Percentiles rank a stretch among this genome's conserved stretches.
Evolutionary conservation across 176 grass and related monocot species (phyloP).

Genomic region (Echinochloa phyllopogon): DNA sequence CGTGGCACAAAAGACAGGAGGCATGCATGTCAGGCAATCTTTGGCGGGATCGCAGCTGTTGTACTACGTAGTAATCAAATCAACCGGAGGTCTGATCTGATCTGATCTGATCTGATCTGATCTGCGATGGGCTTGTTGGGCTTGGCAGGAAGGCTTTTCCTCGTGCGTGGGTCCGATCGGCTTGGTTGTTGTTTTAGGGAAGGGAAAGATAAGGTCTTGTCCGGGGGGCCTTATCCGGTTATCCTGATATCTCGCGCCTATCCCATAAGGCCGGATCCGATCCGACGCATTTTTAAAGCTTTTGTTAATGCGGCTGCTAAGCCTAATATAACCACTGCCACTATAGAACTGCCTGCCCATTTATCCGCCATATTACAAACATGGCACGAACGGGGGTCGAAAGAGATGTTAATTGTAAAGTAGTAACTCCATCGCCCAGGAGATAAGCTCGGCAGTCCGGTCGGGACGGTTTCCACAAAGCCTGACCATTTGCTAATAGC

Average conservation of each 20-base stretch:
- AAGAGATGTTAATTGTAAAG: no score
- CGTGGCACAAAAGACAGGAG: not conserved
- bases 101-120: conserved; percentile 1
- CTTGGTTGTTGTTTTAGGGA: conserved; percentile 8
- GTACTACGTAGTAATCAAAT: not conserved
- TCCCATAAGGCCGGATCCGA: conserved; percentile 10
- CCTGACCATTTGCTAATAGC: no score
- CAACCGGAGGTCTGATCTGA: not conserved
- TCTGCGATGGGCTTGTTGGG: not conserved
- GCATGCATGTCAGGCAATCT: not conserved
- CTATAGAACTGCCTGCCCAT: not conserved
- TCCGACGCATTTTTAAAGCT: not conserved
- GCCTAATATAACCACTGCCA: not conserved
- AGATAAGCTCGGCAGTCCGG: not conserved
- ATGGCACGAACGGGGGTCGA: not conserved
- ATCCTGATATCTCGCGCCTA: conserved; percentile 11
- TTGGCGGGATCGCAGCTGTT: not conserved
- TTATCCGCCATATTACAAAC: not conserved
- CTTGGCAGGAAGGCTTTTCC: not conserved
- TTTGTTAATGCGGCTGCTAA: not conserved
- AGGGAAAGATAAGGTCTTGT: not conserved
- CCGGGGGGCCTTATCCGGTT: conserved; percentile 32
- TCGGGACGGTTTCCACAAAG: no score
- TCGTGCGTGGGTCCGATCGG: conserved; percentile 15
- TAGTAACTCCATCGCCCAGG: not conserved